Conservation (phyloP, 139 green algal species). For the Chlorella sp. region DNA sequence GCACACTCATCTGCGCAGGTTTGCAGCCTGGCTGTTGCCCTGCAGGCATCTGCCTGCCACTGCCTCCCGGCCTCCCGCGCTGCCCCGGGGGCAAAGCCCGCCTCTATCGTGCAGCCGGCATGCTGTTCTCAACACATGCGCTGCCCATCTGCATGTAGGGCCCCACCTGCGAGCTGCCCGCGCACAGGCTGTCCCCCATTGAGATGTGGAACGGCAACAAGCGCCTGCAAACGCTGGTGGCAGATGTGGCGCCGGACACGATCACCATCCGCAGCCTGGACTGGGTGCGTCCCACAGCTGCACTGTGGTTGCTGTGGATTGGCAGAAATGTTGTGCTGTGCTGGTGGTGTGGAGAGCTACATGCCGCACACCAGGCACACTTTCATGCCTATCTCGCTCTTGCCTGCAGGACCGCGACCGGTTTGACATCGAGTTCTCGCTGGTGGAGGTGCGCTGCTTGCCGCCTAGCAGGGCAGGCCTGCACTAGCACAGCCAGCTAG, state of each 20-base stretch:
- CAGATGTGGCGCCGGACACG: slow-evolving; percentile 82
- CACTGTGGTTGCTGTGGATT: not conserved
- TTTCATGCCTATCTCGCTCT: too few relatives aligned
- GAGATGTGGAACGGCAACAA: slow-evolving; percentile 55
- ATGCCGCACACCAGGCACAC: too few relatives aligned
- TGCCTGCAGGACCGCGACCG: slow-evolving; percentile 1
- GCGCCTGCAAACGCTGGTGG: slow-evolving; percentile 60
- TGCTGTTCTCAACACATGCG: too few relatives aligned
- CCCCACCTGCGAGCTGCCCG: too few relatives aligned
- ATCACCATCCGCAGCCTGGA: slow-evolving; percentile 93
- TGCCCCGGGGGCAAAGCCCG: too few relatives aligned
- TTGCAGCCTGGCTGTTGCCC: not conserved
- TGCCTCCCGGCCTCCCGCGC: not conserved
- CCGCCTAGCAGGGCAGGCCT: too few relatives aligned
- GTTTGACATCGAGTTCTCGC: slow-evolving; percentile 96
- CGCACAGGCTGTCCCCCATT: slow-evolving; percentile 49
- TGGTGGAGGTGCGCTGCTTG: slow-evolving; percentile 40
- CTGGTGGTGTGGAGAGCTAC: too few relatives aligned
- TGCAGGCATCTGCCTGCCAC: not conserved
- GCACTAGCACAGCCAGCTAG: too few relatives aligned
- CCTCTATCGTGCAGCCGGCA: too few relatives aligned
- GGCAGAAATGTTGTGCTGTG: not conserved
- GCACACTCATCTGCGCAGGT: not conserved
- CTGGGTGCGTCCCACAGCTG: slow-evolving; percentile 78
- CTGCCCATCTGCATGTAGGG: too few relatives aligned